phyloP scores from a whole-genome alignment of 2,329 filamentous ascomycete genomes.

The Colletotrichum aenigma region DNA sequence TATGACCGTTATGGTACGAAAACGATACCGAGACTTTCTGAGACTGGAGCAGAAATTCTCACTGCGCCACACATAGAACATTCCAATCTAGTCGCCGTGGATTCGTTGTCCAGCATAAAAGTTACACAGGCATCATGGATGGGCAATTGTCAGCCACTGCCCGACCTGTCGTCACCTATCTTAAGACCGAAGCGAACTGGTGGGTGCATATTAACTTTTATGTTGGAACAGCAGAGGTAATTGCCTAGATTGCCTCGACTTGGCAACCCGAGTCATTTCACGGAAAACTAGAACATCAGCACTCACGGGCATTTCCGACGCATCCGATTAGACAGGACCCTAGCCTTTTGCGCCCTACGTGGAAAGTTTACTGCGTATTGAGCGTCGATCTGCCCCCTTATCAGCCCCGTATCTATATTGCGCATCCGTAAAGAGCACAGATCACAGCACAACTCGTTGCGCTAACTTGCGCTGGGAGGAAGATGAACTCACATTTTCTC shows the following conservation, averaged over 20 bases:
- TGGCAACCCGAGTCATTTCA: not conserved
- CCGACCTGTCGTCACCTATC: not conserved
- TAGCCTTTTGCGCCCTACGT: not conserved
- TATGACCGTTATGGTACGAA: not conserved
- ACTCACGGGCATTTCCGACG: not conserved
- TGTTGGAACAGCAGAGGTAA: not conserved
- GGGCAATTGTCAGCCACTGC: not conserved
- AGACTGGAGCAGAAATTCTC: not conserved
- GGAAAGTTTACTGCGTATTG: not conserved
- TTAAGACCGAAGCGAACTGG: not conserved
- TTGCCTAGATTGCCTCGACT: not conserved
- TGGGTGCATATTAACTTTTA: not conserved
- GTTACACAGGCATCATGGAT: not conserved
- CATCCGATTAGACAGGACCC: not conserved
- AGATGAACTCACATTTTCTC: accelerated
- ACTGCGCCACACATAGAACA: not conserved
- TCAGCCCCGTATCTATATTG: not conserved
- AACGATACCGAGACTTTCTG: not conserved
- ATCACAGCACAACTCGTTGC: not conserved
- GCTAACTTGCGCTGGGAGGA: too few species aligned
- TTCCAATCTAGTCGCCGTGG: not conserved
- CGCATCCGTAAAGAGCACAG: not conserved
- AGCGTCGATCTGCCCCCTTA: not conserved
- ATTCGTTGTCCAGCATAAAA: not conserved
- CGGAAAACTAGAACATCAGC: not conserved